Conservation (phyloP, 1,284 basidiomycete species). For the Cystobasidiaceae sp. region DNA sequence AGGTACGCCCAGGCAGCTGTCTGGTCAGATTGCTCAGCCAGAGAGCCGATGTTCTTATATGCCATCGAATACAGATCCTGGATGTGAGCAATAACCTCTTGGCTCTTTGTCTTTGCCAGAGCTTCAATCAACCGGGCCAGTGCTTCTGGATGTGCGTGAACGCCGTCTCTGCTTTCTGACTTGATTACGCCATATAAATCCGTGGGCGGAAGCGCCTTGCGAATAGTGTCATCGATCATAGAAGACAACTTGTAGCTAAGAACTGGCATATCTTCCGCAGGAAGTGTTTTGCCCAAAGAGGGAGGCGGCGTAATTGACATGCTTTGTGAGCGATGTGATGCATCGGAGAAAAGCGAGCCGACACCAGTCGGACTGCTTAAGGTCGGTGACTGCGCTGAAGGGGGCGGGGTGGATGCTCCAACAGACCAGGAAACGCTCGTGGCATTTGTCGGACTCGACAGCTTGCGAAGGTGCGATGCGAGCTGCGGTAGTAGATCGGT, state of each 20-base stretch:
- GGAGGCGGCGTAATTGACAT: slow-evolving; percentile 25
- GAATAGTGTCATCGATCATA: slow-evolving; percentile 37
- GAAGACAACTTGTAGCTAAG: slow-evolving; percentile 34
- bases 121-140: slow-evolving; percentile 51
- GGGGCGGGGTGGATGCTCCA: not conserved
- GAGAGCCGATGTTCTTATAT: slow-evolving; percentile 56
- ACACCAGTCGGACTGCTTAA: not conserved
- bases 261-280: not conserved
- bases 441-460: not conserved
- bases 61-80: slow-evolving; percentile 64
- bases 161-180: slow-evolving; percentile 46
- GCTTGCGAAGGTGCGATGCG: slow-evolving; percentile 1
- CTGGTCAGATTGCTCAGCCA: slow-evolving; percentile 45
- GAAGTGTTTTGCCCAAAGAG: not conserved
- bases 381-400: not conserved
- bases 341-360: slow-evolving; percentile 26
- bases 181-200: slow-evolving; percentile 28
- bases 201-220: slow-evolving; percentile 25
- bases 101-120: slow-evolving; percentile 65
- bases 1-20: slow-evolving; percentile 63
- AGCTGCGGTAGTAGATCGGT: slow-evolving; percentile 6
- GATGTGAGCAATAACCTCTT: slow-evolving; percentile 57
- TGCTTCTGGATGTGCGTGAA: slow-evolving; percentile 53
- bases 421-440: not conserved
- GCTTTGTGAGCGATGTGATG: not conserved